A percentile compares a stretch with the other conserved stretches of the same genome.
phyloP scores from a whole-genome alignment of 2,329 filamentous ascomycete genomes.

The Epichloe coenophiala region DNA sequence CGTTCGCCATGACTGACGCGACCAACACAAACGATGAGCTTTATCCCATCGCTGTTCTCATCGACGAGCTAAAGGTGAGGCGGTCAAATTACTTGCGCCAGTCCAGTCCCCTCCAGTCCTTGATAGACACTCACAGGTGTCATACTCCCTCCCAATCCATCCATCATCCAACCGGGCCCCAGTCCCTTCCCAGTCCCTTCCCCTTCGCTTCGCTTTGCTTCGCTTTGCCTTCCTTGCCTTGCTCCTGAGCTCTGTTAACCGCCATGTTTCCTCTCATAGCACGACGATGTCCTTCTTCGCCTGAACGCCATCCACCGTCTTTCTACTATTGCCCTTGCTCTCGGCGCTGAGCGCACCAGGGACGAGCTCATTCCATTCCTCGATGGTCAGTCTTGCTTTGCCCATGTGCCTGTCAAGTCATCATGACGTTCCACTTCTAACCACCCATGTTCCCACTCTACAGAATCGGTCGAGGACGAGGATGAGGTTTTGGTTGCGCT shows the following conservation, averaged over 20 bases:
- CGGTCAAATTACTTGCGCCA: conserved; percentile 5
- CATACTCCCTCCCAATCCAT: conserved; percentile 4
- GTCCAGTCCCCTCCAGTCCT: neutral
- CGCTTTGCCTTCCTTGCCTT: neutral
- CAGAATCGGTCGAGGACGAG: conserved; percentile 98
- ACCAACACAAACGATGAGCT: conserved; percentile 92
- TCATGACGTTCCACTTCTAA: conserved; percentile 7
- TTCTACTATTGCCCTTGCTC: conserved; percentile 91
- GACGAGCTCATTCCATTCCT: conserved; percentile 98
- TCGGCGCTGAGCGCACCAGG: conserved; percentile 90
- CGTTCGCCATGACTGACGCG: conserved; percentile 71
- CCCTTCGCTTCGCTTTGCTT: neutral
- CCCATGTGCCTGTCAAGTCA: conserved; percentile 1
- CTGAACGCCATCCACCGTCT: conserved; percentile 97
- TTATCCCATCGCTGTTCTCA: conserved; percentile 98
- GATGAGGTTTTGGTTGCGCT: conserved; percentile 95
- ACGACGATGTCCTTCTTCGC: conserved; percentile 95
- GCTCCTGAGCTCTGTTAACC: conserved; percentile 14
- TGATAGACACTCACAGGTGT: neutral
- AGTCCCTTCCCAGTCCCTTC: conserved; percentile 5
- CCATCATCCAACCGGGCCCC: neutral
- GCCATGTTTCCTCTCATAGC: conserved; percentile 37
- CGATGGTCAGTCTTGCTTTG: conserved; percentile 57
- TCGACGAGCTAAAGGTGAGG: conserved; percentile 95
- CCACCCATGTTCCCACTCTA: conserved; percentile 1